Evolutionary conservation across 2,329 filamentous ascomycete species (phyloP).

Genomic region (Neocucurbitaria cava): DNA sequence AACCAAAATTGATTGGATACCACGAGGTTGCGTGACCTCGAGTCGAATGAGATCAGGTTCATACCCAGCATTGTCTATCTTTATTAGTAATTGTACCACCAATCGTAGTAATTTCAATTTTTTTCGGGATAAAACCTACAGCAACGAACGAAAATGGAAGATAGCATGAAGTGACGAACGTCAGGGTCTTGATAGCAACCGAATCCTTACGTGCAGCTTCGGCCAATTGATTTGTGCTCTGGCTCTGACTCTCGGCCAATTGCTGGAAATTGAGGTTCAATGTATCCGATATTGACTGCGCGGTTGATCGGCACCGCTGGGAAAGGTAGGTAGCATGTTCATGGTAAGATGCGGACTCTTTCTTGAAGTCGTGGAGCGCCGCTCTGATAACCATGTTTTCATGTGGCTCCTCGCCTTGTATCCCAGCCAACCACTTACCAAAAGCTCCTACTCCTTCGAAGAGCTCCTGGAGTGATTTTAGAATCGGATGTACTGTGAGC

Average conservation of each 20-base stretch:
- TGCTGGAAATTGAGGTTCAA: slow-evolving; percentile 6
- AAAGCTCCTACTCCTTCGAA: neutral
- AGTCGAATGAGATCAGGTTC: slow-evolving; percentile 8
- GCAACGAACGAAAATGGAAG: slow-evolving; percentile 12
- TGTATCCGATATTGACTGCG: slow-evolving; percentile 2
- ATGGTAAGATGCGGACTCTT: slow-evolving; percentile 1
- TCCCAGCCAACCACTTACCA: neutral
- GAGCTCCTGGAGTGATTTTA: neutral
- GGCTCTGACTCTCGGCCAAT: slow-evolving; percentile 4
- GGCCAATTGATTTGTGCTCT: neutral
- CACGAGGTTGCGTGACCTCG: slow-evolving; percentile 1
- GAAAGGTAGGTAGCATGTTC: neutral
- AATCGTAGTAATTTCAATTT: neutral
- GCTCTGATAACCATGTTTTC: neutral
- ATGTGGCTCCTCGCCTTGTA: neutral
- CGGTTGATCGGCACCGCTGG: neutral
- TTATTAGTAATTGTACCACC: neutral
- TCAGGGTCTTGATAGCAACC: slow-evolving; percentile 6
- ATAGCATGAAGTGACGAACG: slow-evolving; percentile 7
- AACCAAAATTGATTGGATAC: slow-evolving; percentile 8
- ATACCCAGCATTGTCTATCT: slow-evolving; percentile 8
- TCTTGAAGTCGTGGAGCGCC: neutral
- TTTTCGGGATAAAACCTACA: neutral
- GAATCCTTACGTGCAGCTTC: slow-evolving; percentile 6
- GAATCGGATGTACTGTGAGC: neutral